Evolutionary conservation across 2,329 filamentous ascomycete genomes (phyloP).

Genomic region (Colletotrichum cordylinicola): DNA sequence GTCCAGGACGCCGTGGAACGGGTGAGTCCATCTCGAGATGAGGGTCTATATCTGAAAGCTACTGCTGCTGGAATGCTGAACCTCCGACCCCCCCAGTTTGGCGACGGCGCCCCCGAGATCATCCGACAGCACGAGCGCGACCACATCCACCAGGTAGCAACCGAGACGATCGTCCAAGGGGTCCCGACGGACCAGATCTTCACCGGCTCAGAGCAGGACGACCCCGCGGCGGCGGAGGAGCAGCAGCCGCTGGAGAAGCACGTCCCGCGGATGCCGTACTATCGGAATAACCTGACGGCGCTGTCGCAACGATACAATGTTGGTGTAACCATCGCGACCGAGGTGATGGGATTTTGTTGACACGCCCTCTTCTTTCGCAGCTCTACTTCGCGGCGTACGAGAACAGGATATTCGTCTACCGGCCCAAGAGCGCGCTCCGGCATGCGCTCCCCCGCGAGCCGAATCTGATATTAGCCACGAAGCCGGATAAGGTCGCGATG

Average conservation of each 20-base stretch:
- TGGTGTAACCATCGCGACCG: constrained; percentile 21
- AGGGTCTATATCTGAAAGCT: no score
- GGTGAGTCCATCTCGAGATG: constrained; percentile 28
- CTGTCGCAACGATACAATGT: constrained; percentile 65
- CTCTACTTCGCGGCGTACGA: constrained; percentile 68
- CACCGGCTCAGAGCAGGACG: not conserved
- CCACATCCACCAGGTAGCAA: constrained; percentile 24
- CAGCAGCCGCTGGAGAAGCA: constrained; percentile 9
- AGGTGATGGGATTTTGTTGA: not conserved
- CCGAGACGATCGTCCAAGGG: constrained; percentile 7
- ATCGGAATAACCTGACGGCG: constrained; percentile 61
- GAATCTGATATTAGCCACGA: constrained; percentile 55
- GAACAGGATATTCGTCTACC: constrained; percentile 63
- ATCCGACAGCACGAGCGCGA: constrained; percentile 41
- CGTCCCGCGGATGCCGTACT: constrained; percentile 36
- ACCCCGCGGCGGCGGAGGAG: not conserved
- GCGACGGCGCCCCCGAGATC: constrained; percentile 34
- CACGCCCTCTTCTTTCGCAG: constrained; percentile 31
- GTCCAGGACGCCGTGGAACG: constrained; percentile 41
- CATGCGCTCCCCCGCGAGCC: constrained; percentile 55
- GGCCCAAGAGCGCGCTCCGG: constrained; percentile 48
- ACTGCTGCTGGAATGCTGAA: not conserved
- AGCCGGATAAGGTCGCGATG: constrained; percentile 42
- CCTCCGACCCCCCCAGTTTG: constrained; percentile 36
- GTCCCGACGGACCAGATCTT: constrained; percentile 14